Evolutionary conservation across 2,329 filamentous ascomycete species (phyloP), one percentile per base, ranked within the genome.

Genomic region (Ilyonectria destructans): DNA sequence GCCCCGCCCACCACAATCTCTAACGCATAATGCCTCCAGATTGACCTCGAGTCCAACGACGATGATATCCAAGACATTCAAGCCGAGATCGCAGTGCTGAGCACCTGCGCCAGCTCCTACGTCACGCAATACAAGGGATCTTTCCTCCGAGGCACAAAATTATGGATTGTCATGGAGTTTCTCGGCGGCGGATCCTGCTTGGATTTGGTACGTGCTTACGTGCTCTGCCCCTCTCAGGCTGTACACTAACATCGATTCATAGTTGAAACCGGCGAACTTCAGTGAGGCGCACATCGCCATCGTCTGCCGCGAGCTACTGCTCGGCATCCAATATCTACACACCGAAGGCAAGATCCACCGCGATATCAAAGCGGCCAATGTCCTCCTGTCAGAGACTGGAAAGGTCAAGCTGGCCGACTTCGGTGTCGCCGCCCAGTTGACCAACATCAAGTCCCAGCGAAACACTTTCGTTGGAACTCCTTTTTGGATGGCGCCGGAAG

Each of bases 121-220:
- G 95, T 99, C 74, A 98, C 96, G 17, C 93, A 97, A 80, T 99
- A 99, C 87, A 97, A 95, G 80, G 93, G 94, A 23, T 98, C 95
- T 79, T 99, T 98, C 81, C 88, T 98, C n/a, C 91, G 94, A 74
- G 96, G 96, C 29, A 93, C 95, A 80, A 99, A 98, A 83, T 85
- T 99, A 85, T 99, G 96, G 96, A 99, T 99, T 78, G 94, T 98
- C 66, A 99, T 99, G 96, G 96, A 99, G 82, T 99, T 93, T 78
- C 85, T 99, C 12, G 96, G 96, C 6, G 96, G 96, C 71, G 96
- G 96, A 46, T 98, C 96, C 19, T 98, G 96, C 80, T 87, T 98
- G 72, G 96, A 99, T 80, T 82, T 99, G 85, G 93, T 97, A 88
- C 76, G 86, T 57, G 46, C 33, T 54, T 4, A 37, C 17, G 26